Conservation (phyloP, 345 rosid species). For the Salix brachista region DNA sequence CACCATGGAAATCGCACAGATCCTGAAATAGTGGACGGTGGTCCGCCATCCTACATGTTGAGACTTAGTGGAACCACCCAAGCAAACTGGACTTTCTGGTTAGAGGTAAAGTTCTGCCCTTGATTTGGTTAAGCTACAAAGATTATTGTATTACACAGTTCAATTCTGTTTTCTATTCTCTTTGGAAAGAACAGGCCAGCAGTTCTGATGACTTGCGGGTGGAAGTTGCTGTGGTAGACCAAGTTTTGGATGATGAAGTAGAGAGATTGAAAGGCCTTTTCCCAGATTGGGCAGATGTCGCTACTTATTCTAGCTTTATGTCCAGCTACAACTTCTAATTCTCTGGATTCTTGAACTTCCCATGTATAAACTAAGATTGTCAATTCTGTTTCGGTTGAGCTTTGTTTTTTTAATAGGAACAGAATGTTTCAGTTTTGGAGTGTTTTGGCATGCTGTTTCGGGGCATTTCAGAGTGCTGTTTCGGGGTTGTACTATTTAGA, state of each 20-base stretch:
- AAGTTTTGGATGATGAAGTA: slow-evolving; percentile 53
- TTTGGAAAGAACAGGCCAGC: slow-evolving; percentile 44
- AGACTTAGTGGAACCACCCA: slow-evolving; percentile 71
- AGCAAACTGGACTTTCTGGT: slow-evolving; percentile 89
- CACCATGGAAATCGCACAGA: slow-evolving; percentile 34
- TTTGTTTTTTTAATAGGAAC: too few relatives aligned
- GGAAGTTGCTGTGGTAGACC: slow-evolving; percentile 82
- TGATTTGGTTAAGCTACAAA: not conserved
- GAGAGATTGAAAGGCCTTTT: slow-evolving; percentile 60
- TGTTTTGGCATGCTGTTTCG: too few relatives aligned
- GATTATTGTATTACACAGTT: not conserved
- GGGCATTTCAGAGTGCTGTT: too few relatives aligned
- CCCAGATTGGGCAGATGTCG: slow-evolving; percentile 82
- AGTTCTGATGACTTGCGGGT: slow-evolving; percentile 50
- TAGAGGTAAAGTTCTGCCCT: slow-evolving; percentile 50
- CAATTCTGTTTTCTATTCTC: not conserved
- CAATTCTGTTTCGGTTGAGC: too few relatives aligned
- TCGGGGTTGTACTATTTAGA: too few relatives aligned
- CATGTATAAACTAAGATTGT: not conserved
- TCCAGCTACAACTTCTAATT: slow-evolving; percentile 62
- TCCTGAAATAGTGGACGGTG: slow-evolving; percentile 53
- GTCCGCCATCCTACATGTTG: slow-evolving; percentile 80
- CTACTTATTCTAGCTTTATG: slow-evolving; percentile 61
- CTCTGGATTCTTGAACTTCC: not conserved
- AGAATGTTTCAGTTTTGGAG: too few relatives aligned